Conservation (phyloP, 352 stramenopile genomes). For the Thraustochytrium striatum region DNA sequence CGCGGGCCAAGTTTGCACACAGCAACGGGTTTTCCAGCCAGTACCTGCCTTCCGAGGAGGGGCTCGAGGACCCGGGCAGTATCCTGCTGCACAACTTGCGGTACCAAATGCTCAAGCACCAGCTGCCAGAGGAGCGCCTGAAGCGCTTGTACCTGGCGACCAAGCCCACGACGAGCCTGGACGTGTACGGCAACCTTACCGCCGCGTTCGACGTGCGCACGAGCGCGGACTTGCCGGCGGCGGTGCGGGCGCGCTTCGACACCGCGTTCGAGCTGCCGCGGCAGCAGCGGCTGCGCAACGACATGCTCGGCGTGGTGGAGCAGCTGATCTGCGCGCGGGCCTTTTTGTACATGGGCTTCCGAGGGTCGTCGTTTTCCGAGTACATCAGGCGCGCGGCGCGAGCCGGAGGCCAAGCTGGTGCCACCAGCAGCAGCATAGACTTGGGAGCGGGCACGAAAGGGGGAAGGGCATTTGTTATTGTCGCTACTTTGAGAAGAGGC, state of each 20-base stretch:
- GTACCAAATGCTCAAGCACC: not conserved
- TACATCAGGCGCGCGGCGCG: conserved; percentile 18
- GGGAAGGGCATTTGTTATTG: too few relatives aligned
- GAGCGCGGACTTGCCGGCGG: not conserved
- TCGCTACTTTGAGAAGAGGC: too few relatives aligned
- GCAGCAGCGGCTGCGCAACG: conserved; percentile 3
- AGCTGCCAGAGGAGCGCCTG: not conserved
- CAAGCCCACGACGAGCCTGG: not conserved
- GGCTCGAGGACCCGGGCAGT: not conserved
- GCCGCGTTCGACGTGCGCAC: not conserved
- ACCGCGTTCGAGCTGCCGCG: not conserved
- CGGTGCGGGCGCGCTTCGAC: not conserved
- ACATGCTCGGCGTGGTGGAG: conserved; percentile 39
- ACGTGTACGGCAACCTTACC: conserved; percentile 20
- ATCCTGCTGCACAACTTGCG: not conserved
- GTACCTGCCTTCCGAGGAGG: conserved; percentile 20
- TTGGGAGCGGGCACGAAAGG: too few relatives aligned
- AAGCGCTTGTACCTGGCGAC: conserved; percentile 23
- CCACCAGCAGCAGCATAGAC: too few relatives aligned
- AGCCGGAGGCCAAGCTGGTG: not conserved
- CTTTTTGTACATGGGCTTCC: conserved; percentile 36
- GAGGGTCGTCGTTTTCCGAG: conserved; percentile 25
- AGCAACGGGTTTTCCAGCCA: conserved; percentile 40
- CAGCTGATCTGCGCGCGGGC: conserved; percentile 22
- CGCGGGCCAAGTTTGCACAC: conserved; percentile 1